These are phyloP conservation scores for Fomitopsis pinicola DNA, from an alignment of 1,284 basidiomycete genomes.

Conservation along the genomic window DNA sequence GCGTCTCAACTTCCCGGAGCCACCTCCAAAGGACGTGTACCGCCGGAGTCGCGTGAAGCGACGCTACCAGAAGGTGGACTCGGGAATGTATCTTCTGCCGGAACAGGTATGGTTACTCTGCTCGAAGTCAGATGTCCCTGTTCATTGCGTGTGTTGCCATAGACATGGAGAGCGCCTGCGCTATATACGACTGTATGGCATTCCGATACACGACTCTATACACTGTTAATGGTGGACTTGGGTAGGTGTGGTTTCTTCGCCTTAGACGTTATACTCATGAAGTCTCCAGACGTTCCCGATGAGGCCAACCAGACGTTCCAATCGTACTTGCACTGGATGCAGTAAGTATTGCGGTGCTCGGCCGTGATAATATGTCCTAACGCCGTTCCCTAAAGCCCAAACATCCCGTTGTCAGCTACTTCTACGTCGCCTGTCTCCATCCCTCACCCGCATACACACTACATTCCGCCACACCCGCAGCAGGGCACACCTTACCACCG, in stretches of 20 bases:
- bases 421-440: constrained; percentile 37
- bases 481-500: constrained; percentile 84
- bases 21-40: constrained; percentile 26
- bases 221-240: constrained; percentile 84
- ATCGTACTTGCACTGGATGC: constrained; percentile 84
- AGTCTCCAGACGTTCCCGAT: constrained; percentile 69
- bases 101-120: constrained; percentile 46
- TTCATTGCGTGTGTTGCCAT: background rate
- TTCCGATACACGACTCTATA: constrained; percentile 79
- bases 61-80: constrained; percentile 55
- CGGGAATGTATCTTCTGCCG: constrained; percentile 64
- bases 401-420: constrained; percentile 72
- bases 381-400: constrained; percentile 49
- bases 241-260: constrained; percentile 36
- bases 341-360: constrained; percentile 44
- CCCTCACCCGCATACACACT: constrained; percentile 55
- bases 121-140: background rate
- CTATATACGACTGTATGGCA: constrained; percentile 78
- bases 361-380: background rate
- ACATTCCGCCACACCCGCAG: constrained; percentile 87
- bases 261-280: background rate
- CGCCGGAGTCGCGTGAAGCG: constrained; percentile 30
- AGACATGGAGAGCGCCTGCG: constrained; percentile 62
- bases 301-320: constrained; percentile 60
- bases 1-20: constrained; percentile 51